Evolutionary conservation across 306 rosid species (phyloP).

Genomic region (Geum urbanum): DNA sequence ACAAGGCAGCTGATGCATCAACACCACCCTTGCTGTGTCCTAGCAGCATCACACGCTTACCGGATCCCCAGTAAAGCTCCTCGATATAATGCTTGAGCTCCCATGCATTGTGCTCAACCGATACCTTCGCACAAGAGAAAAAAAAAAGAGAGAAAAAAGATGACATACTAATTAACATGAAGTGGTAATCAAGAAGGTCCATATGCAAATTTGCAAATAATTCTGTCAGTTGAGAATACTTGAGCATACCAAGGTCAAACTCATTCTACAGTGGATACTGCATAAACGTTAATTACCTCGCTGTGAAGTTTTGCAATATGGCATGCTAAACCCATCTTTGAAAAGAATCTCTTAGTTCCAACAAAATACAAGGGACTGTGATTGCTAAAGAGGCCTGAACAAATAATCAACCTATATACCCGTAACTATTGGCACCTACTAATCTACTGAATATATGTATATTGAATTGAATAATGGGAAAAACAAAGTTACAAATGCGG

Average conservation of each 20-base stretch:
- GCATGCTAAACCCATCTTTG: constrained; percentile 86
- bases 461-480: constrained; percentile 2
- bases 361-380: constrained; percentile 81
- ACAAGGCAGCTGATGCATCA: constrained; percentile 75
- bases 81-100: constrained; percentile 71
- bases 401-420: constrained; percentile 18
- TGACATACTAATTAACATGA: neutral
- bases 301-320: constrained; percentile 85
- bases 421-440: neutral
- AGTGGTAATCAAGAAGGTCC: neutral
- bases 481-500: constrained; percentile 17
- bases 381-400: constrained; percentile 79
- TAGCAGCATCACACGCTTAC: constrained; percentile 67
- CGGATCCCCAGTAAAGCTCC: constrained; percentile 85
- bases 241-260: neutral
- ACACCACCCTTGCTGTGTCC: constrained; percentile 93
- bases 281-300: constrained; percentile 44
- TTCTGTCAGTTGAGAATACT: neutral
- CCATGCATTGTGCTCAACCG: constrained; percentile 76
- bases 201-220: neutral
- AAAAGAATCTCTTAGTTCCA: constrained; percentile 71
- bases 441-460: neutral
- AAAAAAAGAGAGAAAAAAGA: neutral
- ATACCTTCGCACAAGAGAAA: constrained; percentile 41
- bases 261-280: neutral